Base-by-base conservation (phyloP, 2,329 filamentous ascomycete genomes). In the Trichophyton schoenleinii region DNA sequence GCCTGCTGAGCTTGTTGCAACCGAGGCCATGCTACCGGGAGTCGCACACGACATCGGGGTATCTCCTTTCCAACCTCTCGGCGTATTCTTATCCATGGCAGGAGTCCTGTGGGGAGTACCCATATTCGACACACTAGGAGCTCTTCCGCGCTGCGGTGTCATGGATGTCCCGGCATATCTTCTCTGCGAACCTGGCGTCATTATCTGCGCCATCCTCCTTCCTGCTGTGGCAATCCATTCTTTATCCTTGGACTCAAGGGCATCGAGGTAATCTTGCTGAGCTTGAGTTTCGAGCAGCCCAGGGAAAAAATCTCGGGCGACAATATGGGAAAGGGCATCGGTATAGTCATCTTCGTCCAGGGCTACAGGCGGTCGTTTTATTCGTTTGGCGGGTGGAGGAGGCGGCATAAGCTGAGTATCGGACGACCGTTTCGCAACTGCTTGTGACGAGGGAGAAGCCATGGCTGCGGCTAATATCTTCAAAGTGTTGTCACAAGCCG, bases 261-360 rank as follows among this genome's bases (percentile, higher is more conserved):
- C 94, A 69, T 95, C 87, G 34, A 99, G 79, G 67, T 96, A 97
- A 68, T 99, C 94, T 71, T 91, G 86, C 72, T 96, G 91, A 0
- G 87, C 87, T 68, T 95, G 86, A 13, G 86, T 86, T 72, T 97
- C 91, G 3, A 91, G 78, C 0, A 99, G 80, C 0, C 92, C 94
- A 0, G 94, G 94, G 69, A 97, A 99, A 78, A 95, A 99, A 78
- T 99, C 94, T 66, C 94, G 86, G 8, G 90, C 89, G 65, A 99
- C 96, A 70, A 99, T 97, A 67, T 94, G 87, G 0, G 91, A 96
- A 31, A 99, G 80, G 0, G 89, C 88, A 62, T 91, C 85, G 1
- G 90, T 94, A 74, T 99, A 99, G 60, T 87, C 85, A 67, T 99
- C 92, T 79, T 99, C 94, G 72, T 96, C 90, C 31, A 99, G 83